These are phyloP conservation scores for Microcyclospora pomicola DNA, from an alignment of 2,329 filamentous ascomycete genomes.

Conservation along the genomic window DNA sequence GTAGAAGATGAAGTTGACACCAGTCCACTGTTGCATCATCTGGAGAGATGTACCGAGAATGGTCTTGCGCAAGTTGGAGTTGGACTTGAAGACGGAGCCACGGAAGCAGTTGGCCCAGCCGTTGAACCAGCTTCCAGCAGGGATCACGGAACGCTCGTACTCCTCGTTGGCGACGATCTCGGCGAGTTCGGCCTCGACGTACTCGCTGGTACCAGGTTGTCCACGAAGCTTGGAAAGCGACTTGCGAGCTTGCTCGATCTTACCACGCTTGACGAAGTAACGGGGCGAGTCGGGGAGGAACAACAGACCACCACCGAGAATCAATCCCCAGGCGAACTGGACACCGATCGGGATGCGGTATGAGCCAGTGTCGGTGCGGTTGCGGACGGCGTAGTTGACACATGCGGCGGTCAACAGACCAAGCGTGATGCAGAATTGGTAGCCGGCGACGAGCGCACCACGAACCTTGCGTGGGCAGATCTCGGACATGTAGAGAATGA, in stretches of 20 bases:
- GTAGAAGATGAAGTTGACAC: constrained; percentile 82
- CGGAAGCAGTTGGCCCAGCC: constrained; percentile 55
- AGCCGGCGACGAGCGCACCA: constrained; percentile 65
- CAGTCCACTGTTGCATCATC: constrained; percentile 50
- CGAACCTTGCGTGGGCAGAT: constrained; percentile 47
- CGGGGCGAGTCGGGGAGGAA: constrained; percentile 75
- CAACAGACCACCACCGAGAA: constrained; percentile 58
- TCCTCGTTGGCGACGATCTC: constrained; percentile 85
- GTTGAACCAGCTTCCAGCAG: constrained; percentile 48
- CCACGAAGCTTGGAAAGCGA: constrained; percentile 58
- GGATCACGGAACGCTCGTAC: constrained; percentile 60
- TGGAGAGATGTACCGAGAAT: constrained; percentile 34
- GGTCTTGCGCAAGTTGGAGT: constrained; percentile 37
- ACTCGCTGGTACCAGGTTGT: constrained; percentile 57
- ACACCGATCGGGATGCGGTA: constrained; percentile 73
- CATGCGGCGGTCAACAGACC: constrained; percentile 53
- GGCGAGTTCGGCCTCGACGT: constrained; percentile 62
- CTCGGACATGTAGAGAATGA: constrained; percentile 81
- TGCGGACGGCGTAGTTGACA: constrained; percentile 58
- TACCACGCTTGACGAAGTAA: constrained; percentile 68
- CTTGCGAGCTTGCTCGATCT: constrained; percentile 48
- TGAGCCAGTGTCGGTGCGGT: constrained; percentile 43
- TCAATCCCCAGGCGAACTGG: constrained; percentile 68
- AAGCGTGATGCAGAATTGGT: constrained; percentile 73
- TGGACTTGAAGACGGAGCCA: constrained; percentile 37